A percentile compares a stretch with the other conserved stretches of the same genome.
Conservation (phyloP, 352 stramenopile species). For the Phytophthora idaei region DNA sequence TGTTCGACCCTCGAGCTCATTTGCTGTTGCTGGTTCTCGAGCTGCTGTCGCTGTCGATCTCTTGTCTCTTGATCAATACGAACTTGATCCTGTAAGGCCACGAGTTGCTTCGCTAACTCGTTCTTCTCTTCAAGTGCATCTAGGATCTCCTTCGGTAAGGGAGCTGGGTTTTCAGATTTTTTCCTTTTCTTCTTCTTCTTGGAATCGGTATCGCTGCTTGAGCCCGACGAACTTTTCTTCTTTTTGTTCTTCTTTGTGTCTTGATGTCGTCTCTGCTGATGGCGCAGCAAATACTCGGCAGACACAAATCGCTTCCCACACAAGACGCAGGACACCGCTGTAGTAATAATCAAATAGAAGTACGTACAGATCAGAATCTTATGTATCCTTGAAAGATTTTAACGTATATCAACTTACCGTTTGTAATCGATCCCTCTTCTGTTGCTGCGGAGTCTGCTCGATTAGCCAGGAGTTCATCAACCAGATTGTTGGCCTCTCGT, state of each 20-base stretch:
- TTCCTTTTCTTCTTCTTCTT: slow-evolving; percentile 39
- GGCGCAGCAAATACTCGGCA: slow-evolving; percentile 69
- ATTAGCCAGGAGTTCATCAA: slow-evolving; percentile 42
- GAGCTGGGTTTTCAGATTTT: slow-evolving; percentile 14
- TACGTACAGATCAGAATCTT: neutral
- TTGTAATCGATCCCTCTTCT: slow-evolving; percentile 35
- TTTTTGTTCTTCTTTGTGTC: slow-evolving; percentile 37
- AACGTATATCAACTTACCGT: slow-evolving; percentile 26
- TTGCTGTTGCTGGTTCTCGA: slow-evolving; percentile 60
- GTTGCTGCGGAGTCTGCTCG: slow-evolving; percentile 1
- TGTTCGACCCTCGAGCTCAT: slow-evolving; percentile 52
- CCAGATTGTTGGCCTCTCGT: slow-evolving; percentile 33
- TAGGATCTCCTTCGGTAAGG: slow-evolving; percentile 45
- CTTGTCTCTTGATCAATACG: slow-evolving; percentile 54
- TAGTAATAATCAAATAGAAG: neutral
- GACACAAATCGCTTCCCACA: slow-evolving; percentile 83
- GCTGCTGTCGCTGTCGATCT: slow-evolving; percentile 44
- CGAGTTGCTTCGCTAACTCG: slow-evolving; percentile 58
- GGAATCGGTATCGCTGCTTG: slow-evolving; percentile 22
- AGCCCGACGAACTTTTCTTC: slow-evolving; percentile 18
- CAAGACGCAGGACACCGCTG: slow-evolving; percentile 62
- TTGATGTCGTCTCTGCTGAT: slow-evolving; percentile 70
- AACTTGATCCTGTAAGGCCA: slow-evolving; percentile 63
- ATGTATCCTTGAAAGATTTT: neutral
- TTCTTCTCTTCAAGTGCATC: slow-evolving; percentile 64